Evolutionary conservation across 2,329 filamentous ascomycete genomes (phyloP).

Genomic region (Madurella mycetomatis): DNA sequence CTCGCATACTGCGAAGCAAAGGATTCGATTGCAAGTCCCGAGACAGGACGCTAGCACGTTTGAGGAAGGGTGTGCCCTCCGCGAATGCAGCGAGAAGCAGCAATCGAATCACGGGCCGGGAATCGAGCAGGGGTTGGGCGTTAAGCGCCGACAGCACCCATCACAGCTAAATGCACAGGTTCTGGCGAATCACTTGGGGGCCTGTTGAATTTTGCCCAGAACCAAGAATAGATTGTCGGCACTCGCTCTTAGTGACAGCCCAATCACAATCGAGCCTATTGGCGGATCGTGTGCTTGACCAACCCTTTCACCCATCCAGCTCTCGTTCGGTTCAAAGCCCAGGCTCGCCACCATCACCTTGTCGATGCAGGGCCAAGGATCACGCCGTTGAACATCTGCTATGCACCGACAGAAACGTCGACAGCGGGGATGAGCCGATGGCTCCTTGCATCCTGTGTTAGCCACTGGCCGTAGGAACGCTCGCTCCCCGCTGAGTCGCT

Average conservation of each 20-base stretch:
- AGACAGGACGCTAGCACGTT: no score
- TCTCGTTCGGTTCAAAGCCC: background rate
- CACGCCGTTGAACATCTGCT: no score
- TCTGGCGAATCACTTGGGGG: constrained; percentile 18
- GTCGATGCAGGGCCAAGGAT: no score
- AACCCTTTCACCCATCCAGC: no score
- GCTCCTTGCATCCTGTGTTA: no score
- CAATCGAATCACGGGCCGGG: constrained; percentile 22
- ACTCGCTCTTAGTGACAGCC: constrained; percentile 12
- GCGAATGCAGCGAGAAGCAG: constrained; percentile 17
- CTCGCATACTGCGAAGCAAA: no score
- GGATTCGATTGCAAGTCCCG: no score
- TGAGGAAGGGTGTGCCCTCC: constrained; percentile 1
- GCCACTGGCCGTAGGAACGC: no score
- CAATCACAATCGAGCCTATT: constrained; percentile 14
- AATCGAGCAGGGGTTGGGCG: constrained; percentile 14
- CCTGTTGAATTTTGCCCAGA: constrained; percentile 18
- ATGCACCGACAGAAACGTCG: no score
- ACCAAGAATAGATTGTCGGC: constrained; percentile 29
- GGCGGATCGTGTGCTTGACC: no score
- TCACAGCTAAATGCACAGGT: constrained; percentile 20
- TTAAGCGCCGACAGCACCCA: constrained; percentile 27
- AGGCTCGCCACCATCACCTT: background rate
- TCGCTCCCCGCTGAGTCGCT: no score
- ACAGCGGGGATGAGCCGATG: no score